Evolutionary conservation across 108 stramenopile species (phyloP), one percentile per base, ranked within the genome.

Genomic region (Stephanodiscus triporus): DNA sequence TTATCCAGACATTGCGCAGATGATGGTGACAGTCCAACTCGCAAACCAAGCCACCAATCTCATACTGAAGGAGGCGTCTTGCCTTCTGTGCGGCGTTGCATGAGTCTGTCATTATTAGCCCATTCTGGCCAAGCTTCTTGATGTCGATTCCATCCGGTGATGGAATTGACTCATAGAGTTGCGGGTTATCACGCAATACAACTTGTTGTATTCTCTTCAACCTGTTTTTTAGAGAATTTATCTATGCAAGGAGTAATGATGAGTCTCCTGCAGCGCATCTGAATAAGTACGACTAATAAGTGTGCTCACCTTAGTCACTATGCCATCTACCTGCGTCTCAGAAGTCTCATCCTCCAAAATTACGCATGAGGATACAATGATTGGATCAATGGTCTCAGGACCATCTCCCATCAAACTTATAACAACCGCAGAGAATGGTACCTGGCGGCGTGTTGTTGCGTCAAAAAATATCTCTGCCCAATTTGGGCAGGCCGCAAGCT

Each of bases 81-180:
- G 51, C 24, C 24, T 22, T 53, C 11, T 42, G 40, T 6, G 71
- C 60, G 10, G 38, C 6, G 30, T 47, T 72, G 37, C 71, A 72
- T 10, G 71, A 62, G 32, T 72, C 71, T 10, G 60, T 62, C 71
- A 63, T 63, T 37, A 45, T n/a, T 6, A 19, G 34, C 0, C 62
- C 71, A 40, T 40, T 4, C 30, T 13, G 23, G 6, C 19, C 67
- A 20, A 72, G 43, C 14, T 72, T 72, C 40, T 34, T 36, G 9
- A 72, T 57, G 29, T 61, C 36, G 7, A 72, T 72, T 50, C 37
- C 60, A 45, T 72, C 61, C 1, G 59, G 29, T 17, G 38, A 40
- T 13, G 71, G 71, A 30, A 72, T 17, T 20, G 9, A 27, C 7
- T 24, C 23, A 53, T 3, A 53, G 51, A 24, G 20, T 24, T 24